phyloP scores from a whole-genome alignment of 1,284 basidiomycete genomes.

The Leccinum subspadiceum region DNA sequence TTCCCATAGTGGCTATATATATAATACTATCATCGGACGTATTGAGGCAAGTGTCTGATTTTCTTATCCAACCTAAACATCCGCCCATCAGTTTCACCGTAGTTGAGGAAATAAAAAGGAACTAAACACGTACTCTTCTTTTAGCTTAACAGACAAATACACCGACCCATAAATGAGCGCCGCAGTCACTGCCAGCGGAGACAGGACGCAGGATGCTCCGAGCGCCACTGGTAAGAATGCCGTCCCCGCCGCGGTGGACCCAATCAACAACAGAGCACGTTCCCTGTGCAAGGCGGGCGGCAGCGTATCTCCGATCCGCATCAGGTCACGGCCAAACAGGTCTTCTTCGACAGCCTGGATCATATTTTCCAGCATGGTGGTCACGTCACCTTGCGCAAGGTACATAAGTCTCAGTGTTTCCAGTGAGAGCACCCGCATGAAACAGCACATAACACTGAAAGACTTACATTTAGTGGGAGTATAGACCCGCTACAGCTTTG shows the following conservation, averaged over 20 bases:
- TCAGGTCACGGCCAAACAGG: not conserved
- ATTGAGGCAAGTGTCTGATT: too few relatives aligned
- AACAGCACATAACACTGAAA: not conserved
- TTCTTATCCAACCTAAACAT: not conserved
- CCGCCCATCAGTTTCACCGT: not conserved
- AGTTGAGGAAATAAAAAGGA: not conserved
- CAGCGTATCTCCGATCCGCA: not conserved
- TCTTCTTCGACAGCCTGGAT: not conserved
- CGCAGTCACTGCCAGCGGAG: not conserved
- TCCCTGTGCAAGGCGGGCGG: not conserved
- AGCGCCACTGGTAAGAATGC: not conserved
- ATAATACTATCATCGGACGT: too few relatives aligned
- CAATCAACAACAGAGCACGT: not conserved
- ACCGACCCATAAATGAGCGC: not conserved
- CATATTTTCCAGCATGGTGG: not conserved
- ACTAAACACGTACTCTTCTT: not conserved
- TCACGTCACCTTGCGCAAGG: not conserved
- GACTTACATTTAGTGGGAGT: not conserved
- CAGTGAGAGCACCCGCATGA: too few relatives aligned
- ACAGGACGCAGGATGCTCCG: not conserved
- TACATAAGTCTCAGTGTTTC: not conserved
- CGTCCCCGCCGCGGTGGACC: not conserved
- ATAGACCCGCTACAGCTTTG: not conserved
- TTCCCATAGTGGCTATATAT: too few relatives aligned
- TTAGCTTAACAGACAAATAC: not conserved